Base-by-base conservation (phyloP, 352 stramenopile species). In the Pythium oligandrum region DNA sequence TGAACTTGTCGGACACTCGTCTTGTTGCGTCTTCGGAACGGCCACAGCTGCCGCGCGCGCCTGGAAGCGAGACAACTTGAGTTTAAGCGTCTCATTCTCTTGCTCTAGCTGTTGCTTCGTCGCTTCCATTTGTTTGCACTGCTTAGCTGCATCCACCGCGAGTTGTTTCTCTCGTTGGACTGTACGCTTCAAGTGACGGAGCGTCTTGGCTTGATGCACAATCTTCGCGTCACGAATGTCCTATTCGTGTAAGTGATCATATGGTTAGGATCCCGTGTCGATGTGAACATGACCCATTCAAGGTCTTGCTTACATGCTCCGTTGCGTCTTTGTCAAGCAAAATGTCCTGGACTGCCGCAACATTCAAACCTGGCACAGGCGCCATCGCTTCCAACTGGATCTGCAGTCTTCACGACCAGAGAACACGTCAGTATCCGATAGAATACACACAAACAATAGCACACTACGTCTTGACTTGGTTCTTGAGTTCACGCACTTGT, bases 141-240 rank as follows among this genome's bases (percentile, higher is more conserved):
- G 62, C 44, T 69, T 81, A 1, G 59, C 44, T 12, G 71, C 69
- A 33, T 86, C 70, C 0, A 55, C 53, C 6, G 70, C 71, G 35
- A 78, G 6, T 2, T 85, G 72, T 40, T 90, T 85, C 35, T 88
- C 76, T 6, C 68, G 74, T 34, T 90, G 78, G 3, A 85, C 26
- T 1, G 68, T 57, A 12, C 73, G 70, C 55, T 88, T 90, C 26
- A 88, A 46, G 3, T 77, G 55, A 4, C 78, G 75, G 6, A 92
- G 51, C n/a, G 64, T 70, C 54, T 88, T 88, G 1, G 82, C 82
- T 40, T 90, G 79, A 34, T 90, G 77, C 3, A 92, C 71, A 48
- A 92, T 92, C 63, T 92, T 90, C 8, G 71, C 55, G 44, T 93
- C 75, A 5, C 79, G 77, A 50, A 89, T 63, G 55, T 92, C 77